Evolutionary conservation across 2,329 filamentous ascomycete species (phyloP), one percentile per base, ranked within the genome.

Genomic region (Fusarium robinianum): DNA sequence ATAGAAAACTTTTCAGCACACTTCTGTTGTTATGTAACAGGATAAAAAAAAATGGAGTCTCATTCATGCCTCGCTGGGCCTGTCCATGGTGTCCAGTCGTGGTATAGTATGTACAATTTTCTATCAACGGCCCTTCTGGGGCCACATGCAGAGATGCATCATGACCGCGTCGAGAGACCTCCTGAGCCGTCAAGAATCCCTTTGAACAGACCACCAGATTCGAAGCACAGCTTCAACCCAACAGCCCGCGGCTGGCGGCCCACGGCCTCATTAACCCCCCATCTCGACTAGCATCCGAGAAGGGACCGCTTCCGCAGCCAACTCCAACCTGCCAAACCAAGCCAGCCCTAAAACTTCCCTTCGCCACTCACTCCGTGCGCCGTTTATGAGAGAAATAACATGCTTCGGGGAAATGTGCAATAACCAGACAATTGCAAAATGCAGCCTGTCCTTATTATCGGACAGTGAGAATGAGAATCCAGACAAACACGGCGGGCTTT

Each of bases 71-170:
- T 45, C 41, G 46, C 62, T 55, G 51, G 49, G 45, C 45, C 60
- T 51, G 57, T 54, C 55, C 63, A 59, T 64, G 60, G 58, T n/a
- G n/a, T 61, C 63, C 63, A 50, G 64, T 67, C 66, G 67, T 64
- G 62, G 63, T 64, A 67, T 70, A n/a, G n/a, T n/a, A 70, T 72
- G 64, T 70, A 71, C 69, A 71, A 58, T 63, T 64, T 67, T 65
- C 61, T 60, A 59, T 60, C 65, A 65, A 58, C 40, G 49, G 53
- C 51, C 49, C 43, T 47, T 53, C 46, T 55, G 54, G 51, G 41
- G 51, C 53, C 29, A 51, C 43, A 55, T 51, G 45, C 56, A 43
- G 35, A 48, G 43, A 60, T 57, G 51, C 41, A 46, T 43, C 33
- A 49, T 46, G 41, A 41, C 45, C 45, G 18, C 31, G 39, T 36